These are phyloP conservation scores for Dovyalis caffra DNA, from an alignment of 345 rosid genomes.

Conservation along the genomic window DNA sequence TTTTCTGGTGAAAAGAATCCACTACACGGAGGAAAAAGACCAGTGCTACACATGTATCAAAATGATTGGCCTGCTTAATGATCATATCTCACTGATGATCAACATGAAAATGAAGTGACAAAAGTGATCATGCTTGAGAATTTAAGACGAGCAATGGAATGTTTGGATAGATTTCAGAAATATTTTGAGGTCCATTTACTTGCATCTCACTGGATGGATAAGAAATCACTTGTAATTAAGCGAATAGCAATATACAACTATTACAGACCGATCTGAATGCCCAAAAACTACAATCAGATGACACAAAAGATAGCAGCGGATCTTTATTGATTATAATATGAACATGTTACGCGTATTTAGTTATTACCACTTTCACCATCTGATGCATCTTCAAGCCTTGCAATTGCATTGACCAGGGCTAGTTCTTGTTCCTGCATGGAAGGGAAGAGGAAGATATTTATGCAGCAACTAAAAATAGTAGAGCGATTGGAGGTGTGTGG, in stretches of 20 bases:
- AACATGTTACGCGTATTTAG: conserved; percentile 52
- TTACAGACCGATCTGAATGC: conserved; percentile 29
- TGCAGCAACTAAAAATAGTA: background rate
- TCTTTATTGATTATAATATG: conserved; percentile 27
- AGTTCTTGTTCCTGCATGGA: conserved; percentile 77
- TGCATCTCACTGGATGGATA: conserved; percentile 2
- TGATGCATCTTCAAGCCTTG: conserved; percentile 89
- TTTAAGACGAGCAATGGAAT: background rate
- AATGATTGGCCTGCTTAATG: background rate
- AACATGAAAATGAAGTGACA: background rate
- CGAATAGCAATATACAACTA: conserved; percentile 22
- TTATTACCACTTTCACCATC: conserved; percentile 98
- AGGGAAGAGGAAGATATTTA: conserved; percentile 9
- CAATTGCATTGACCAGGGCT: conserved; percentile 85
- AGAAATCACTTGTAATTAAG: conserved; percentile 11
- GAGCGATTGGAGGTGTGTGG: background rate
- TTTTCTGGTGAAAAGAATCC: background rate
- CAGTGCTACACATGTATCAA: background rate
- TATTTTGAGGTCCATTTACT: background rate
- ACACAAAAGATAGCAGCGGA: conserved; percentile 30
- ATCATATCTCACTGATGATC: background rate
- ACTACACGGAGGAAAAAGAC: background rate
- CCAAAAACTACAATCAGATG: conserved; percentile 28
- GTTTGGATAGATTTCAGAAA: background rate
- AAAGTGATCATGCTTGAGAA: background rate